Evolutionary conservation across 148 eudicot species (phyloP), one percentile per base, ranked within the genome.

Genomic region (Amaranthus cruentus): DNA sequence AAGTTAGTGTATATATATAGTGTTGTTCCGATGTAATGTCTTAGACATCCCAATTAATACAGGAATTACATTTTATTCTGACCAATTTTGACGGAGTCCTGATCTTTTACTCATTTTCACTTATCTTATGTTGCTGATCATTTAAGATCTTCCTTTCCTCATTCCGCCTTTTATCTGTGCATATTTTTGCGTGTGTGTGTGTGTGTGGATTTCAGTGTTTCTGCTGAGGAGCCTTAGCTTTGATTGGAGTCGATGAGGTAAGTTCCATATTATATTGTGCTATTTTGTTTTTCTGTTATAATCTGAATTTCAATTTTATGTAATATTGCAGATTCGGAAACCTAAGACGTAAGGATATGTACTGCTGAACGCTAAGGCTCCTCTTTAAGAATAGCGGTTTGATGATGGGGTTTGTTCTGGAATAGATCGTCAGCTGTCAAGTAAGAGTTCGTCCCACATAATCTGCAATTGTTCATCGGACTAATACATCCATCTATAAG

Each of bases 1-100:
- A 83, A 86, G 79, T 79, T 77, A 62, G 83, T 88, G 87, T 88
- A 88, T 66, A 86, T 88, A 81, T 73, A 81, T 68, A 81, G 78
- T 63, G 76, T 79, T 69, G 46, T 62, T 68, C 58, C 60, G 65
- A 72, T 73, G 85, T 75, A 77, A 75, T 80, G 66, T 75, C 62
- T 77, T 76, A 62, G 78, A 77, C 78, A 75, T 70, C 73, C 38
- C 77, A 76, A 69, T 81, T 68, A 81, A 81, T 81, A 81, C 80
- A 81, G 46, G 61, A 75, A 77, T 77, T 77, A 62, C 68, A 59
- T 70, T 72, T 71, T 80, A 59, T 66, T 75, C 76, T 56, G 58
- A 55, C 67, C n/a, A 66, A 48, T 48, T 21, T 70, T 50, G 70
- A 67, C 48, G 11, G 55, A 50, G 44, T 9, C 51, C 70, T 67